Conservation (phyloP, 179 eudicot species). For the Beta macrorhiza region DNA sequence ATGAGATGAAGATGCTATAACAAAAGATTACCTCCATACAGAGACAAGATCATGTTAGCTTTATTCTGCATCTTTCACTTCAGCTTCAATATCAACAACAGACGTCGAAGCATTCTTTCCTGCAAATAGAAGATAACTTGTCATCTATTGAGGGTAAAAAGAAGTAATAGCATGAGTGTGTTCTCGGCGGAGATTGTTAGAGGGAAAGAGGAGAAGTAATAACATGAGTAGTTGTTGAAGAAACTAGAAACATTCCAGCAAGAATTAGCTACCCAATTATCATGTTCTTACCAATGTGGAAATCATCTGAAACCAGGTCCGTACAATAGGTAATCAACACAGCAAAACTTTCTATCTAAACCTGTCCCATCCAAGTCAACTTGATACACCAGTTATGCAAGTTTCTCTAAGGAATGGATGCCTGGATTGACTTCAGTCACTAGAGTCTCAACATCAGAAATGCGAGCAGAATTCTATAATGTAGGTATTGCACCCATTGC, state of each 20-base stretch:
- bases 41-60: conserved; percentile 5
- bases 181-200: no score
- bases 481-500: no score
- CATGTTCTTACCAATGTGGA: background rate
- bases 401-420: background rate
- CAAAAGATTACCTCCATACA: conserved; percentile 10
- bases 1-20: background rate
- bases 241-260: background rate
- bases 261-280: background rate
- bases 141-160: background rate
- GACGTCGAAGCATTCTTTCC: conserved; percentile 45
- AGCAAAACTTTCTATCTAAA: background rate
- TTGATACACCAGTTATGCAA: background rate
- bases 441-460: no score
- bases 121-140: conserved; percentile 27
- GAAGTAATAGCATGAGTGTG: background rate
- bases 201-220: background rate
- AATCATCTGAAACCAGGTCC: background rate
- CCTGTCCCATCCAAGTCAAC: background rate
- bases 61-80: conserved; percentile 75
- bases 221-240: background rate
- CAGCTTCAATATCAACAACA: conserved; percentile 89
- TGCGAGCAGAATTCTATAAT: no score
- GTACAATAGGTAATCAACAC: background rate
- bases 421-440: no score